These are phyloP conservation scores for Huntiella moniliformis DNA, from an alignment of 2,329 filamentous ascomycete species.

Conservation along the genomic window DNA sequence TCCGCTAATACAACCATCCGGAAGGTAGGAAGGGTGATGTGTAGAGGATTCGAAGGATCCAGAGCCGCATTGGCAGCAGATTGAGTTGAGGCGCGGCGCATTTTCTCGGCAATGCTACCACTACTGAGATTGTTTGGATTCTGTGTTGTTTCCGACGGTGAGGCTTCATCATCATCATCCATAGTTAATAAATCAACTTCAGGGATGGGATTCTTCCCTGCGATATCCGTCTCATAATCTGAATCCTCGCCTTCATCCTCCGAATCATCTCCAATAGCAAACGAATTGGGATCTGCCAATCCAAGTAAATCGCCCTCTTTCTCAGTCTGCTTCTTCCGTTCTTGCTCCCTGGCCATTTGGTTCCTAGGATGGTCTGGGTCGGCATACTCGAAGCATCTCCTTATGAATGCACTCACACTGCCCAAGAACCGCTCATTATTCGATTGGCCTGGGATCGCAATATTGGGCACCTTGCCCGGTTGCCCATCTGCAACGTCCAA, in stretches of 20 bases:
- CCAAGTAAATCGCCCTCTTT: neutral
- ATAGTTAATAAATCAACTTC: constrained; percentile 39
- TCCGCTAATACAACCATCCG: constrained; percentile 96
- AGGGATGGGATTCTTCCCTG: constrained; percentile 18
- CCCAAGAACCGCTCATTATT: constrained; percentile 78
- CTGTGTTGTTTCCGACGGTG: constrained; percentile 18
- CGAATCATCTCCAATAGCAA: constrained; percentile 58
- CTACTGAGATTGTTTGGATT: constrained; percentile 12
- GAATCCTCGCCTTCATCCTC: constrained; percentile 32
- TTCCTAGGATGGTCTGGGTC: constrained; percentile 68
- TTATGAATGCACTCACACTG: constrained; percentile 88
- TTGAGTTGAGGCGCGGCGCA: constrained; percentile 49
- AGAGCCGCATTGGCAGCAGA: constrained; percentile 66
- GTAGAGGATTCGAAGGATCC: constrained; percentile 78
- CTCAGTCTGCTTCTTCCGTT: neutral
- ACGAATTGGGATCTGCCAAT: constrained; percentile 30
- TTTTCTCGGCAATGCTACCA: constrained; percentile 15
- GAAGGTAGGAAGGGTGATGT: constrained; percentile 94
- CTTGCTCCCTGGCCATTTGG: constrained; percentile 21
- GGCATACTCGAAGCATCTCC: constrained; percentile 92
- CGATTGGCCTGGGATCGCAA: constrained; percentile 31
- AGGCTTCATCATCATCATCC: constrained; percentile 16
- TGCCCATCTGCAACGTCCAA: constrained; percentile 17
- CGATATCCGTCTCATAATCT: constrained; percentile 25
- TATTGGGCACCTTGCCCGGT: constrained; percentile 15